Percentiles rank a stretch among this genome's conserved stretches.
These are phyloP conservation scores for Chytriomyces sp. DNA, from an alignment of 192 early-diverging fungal genomes.

Conservation along the genomic window DNA sequence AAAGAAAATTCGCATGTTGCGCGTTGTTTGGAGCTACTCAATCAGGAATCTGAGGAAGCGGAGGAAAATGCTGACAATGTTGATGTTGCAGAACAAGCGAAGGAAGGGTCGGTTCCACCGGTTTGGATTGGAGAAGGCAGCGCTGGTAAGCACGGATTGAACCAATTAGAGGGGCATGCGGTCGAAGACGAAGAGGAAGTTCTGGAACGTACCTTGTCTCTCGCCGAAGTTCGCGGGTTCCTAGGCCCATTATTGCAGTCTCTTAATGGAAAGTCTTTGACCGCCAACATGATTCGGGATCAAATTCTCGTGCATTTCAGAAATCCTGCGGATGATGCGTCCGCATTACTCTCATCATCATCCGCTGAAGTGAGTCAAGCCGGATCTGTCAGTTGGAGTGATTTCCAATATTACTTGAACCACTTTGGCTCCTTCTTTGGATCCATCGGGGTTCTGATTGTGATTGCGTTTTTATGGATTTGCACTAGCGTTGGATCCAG, in stretches of 20 bases:
- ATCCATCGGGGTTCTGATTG: background rate
- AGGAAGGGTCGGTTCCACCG: too few species aligned
- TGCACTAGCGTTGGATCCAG: background rate
- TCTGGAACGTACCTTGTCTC: background rate
- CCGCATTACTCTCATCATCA: background rate
- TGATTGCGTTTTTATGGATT: constrained; percentile 6
- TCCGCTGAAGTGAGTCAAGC: constrained; percentile 14
- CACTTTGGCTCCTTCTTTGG: constrained; percentile 28
- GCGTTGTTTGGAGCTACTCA: constrained; percentile 18
- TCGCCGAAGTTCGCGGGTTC: constrained; percentile 15
- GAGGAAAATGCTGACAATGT: too few species aligned
- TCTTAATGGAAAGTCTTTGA: constrained; percentile 14
- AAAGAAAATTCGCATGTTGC: constrained; percentile 9
- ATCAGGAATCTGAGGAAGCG: background rate
- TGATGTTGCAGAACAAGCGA: too few species aligned
- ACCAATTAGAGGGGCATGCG: too few species aligned
- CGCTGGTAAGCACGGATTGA: too few species aligned
- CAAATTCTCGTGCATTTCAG: constrained; percentile 21
- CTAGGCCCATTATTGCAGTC: constrained; percentile 3
- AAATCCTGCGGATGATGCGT: background rate
- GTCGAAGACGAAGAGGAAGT: too few species aligned
- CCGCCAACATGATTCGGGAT: constrained; percentile 3
- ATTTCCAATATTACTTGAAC: constrained; percentile 13
- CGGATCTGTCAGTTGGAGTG: constrained; percentile 7
- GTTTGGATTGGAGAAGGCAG: too few species aligned